Conservation (phyloP, 805 yeast genomes). For the Alloascoidea hylecoeti region DNA sequence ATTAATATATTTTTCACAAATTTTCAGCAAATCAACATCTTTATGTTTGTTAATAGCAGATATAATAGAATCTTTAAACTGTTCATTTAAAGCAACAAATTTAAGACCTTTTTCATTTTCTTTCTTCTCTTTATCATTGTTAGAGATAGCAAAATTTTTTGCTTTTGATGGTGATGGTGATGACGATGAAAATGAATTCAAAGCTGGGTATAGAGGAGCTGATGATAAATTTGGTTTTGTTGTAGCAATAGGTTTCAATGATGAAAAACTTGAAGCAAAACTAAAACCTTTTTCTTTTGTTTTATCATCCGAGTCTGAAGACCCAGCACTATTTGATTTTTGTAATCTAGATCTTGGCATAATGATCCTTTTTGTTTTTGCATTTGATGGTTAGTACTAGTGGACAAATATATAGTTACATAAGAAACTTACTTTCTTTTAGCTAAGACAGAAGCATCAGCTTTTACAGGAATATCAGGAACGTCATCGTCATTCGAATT, state of each 20-base stretch:
- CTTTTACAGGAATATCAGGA: conserved; percentile 23
- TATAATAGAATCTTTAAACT: conserved; percentile 10
- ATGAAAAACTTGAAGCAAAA: conserved; percentile 21
- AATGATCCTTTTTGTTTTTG: too few relatives aligned
- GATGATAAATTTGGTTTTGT: too few relatives aligned
- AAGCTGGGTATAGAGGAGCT: too few relatives aligned
- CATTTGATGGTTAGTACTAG: too few relatives aligned
- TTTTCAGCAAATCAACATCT: conserved; percentile 38
- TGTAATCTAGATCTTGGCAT: too few relatives aligned
- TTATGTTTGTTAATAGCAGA: conserved; percentile 11
- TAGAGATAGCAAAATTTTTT: conserved; percentile 4
- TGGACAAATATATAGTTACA: too few relatives aligned
- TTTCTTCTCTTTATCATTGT: conserved; percentile 5
- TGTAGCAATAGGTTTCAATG: too few relatives aligned
- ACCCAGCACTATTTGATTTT: too few relatives aligned
- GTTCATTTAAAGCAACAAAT: conserved; percentile 5
- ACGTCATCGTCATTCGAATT: conserved; percentile 25
- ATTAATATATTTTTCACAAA: conserved; percentile 42
- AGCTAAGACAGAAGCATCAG: conserved; percentile 50
- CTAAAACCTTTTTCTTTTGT: conserved; percentile 12
- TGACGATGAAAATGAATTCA: too few relatives aligned
- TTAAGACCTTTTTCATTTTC: not conserved
- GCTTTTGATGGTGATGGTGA: conserved; percentile 7
- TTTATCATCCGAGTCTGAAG: conserved; percentile 15
- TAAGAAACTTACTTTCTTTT: conserved; percentile 61